Conservation (phyloP, 371 early-diverging fungal genomes). For the Syncephalastrum monosporum region DNA sequence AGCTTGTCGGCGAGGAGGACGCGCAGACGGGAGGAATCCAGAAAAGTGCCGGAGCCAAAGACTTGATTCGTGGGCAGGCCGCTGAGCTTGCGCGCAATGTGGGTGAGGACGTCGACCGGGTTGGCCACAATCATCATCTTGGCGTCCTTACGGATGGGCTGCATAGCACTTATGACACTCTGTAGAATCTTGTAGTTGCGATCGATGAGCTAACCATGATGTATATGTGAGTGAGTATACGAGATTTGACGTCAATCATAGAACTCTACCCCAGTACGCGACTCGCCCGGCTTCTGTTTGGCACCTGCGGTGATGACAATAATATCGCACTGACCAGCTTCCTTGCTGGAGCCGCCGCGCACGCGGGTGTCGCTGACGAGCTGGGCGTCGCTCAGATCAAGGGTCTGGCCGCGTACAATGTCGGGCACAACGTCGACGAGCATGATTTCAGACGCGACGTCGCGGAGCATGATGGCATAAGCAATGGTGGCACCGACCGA, state of each 20-base stretch:
- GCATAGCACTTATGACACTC: conserved; percentile 67
- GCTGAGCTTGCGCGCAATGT: conserved; percentile 77
- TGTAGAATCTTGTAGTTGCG: conserved; percentile 79
- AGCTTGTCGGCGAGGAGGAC: conserved; percentile 60
- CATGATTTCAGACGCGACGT: conserved; percentile 70
- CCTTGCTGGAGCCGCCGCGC: conserved; percentile 56
- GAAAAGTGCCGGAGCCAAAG: conserved; percentile 84
- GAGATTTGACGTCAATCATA: neutral
- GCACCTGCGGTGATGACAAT: conserved; percentile 90
- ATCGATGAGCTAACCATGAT: conserved; percentile 54
- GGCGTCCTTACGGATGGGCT: conserved; percentile 71
- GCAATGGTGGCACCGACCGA: conserved; percentile 82
- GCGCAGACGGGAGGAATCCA: conserved; percentile 81
- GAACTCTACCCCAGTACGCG: conserved; percentile 52
- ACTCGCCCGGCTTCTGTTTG: conserved; percentile 78
- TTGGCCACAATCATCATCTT: conserved; percentile 82
- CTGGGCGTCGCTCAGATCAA: conserved; percentile 78
- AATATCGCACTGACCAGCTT: conserved; percentile 83
- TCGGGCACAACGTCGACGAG: conserved; percentile 69
- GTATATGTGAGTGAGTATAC: neutral
- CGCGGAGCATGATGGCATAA: conserved; percentile 69
- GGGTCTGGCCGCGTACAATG: conserved; percentile 69
- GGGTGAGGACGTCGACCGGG: conserved; percentile 81
- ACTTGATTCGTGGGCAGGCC: conserved; percentile 79
- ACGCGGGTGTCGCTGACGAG: conserved; percentile 67